Evolutionary conservation across 768 basidiomycete genomes (phyloP).

Genomic region (Panaeolus cyanescens): DNA sequence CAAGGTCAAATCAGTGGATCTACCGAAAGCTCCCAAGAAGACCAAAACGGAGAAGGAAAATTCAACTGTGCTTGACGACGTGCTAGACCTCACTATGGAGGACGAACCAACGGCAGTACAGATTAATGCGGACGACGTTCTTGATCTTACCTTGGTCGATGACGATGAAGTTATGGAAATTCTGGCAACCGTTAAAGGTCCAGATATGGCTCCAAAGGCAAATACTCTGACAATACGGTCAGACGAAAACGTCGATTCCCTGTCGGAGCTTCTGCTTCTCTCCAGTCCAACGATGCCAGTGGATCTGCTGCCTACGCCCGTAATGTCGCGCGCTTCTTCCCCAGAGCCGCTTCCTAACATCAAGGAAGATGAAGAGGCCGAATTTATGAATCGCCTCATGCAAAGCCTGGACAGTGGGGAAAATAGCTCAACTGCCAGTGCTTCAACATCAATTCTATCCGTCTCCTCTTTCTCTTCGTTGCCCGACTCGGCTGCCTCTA

Average conservation of each 20-base stretch:
- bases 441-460: not conserved
- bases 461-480: not conserved
- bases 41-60: not conserved
- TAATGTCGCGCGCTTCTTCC: not conserved
- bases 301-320: not conserved
- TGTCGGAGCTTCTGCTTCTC: not conserved
- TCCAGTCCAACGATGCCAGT: too few relatives aligned
- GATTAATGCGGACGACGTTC: not conserved
- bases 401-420: constrained; percentile 45
- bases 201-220: not conserved
- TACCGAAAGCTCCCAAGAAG: not conserved
- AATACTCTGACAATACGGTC: not conserved
- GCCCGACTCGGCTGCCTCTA: constrained; percentile 9
- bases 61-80: not conserved
- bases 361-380: constrained; percentile 51
- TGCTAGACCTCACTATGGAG: not conserved
- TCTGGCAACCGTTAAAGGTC: not conserved
- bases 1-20: not conserved
- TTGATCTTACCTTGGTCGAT: not conserved
- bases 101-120: not conserved
- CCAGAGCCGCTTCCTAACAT: not conserved
- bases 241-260: not conserved
- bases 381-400: constrained; percentile 47
- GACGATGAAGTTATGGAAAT: not conserved
- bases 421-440: not conserved